Evolutionary conservation across 148 eudicot species (phyloP).

Genomic region (Simmondsia chinensis): DNA sequence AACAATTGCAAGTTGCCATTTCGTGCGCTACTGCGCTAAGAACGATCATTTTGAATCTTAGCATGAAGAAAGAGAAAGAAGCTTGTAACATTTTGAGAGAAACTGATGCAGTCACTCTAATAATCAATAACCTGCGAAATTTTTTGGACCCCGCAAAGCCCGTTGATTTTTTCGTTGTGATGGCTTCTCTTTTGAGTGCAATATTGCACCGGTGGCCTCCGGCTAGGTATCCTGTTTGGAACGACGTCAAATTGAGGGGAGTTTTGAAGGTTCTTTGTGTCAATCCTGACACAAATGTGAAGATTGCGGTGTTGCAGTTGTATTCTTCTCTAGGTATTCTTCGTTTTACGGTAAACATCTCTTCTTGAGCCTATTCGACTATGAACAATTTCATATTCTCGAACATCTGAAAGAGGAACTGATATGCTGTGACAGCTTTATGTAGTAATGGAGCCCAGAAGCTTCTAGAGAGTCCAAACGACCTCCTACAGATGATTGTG

Average conservation of each 20-base stretch:
- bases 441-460: constrained; percentile 72
- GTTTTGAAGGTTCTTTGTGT: constrained; percentile 26
- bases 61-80: constrained; percentile 41
- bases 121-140: constrained; percentile 33
- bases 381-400: constrained; percentile 5
- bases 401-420: constrained; percentile 5
- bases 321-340: constrained; percentile 75
- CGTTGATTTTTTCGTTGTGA: constrained; percentile 40
- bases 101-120: constrained; percentile 31
- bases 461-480: constrained; percentile 45
- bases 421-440: constrained; percentile 39
- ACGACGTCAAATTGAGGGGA: constrained; percentile 40
- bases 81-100: constrained; percentile 48
- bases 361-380: constrained; percentile 5
- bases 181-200: constrained; percentile 58
- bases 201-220: constrained; percentile 74
- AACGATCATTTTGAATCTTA: constrained; percentile 41
- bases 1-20: constrained; percentile 44
- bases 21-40: constrained; percentile 59
- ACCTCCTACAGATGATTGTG: constrained; percentile 27
- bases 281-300: constrained; percentile 27
- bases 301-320: constrained; percentile 50
- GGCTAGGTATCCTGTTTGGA: constrained; percentile 66
- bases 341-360: constrained; percentile 15
- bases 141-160: constrained; percentile 27